Conservation (phyloP, 768 basidiomycete genomes). For the Pleurotus ostreatus region DNA sequence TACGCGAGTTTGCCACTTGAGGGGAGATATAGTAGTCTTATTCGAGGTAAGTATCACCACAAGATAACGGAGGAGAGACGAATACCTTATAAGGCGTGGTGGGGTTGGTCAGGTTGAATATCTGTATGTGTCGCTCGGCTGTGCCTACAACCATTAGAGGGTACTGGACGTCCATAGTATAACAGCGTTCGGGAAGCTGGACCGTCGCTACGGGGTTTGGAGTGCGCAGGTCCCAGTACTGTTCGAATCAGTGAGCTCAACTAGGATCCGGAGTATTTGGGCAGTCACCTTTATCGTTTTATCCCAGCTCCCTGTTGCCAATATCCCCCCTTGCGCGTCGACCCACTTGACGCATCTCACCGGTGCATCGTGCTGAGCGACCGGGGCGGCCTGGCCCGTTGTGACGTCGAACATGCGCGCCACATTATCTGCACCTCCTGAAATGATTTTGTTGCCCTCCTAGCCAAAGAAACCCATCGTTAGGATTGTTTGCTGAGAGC, state of each 20-base stretch:
- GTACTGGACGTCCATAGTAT: conserved; percentile 77
- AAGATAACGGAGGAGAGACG: conserved; percentile 8
- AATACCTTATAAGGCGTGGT: conserved; percentile 69
- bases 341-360: conserved; percentile 80
- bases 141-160: conserved; percentile 89
- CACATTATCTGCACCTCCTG: conserved; percentile 91
- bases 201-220: conserved; percentile 73
- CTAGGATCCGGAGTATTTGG: not conserved
- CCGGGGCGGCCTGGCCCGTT: conserved; percentile 75
- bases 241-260: conserved; percentile 2
- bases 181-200: conserved; percentile 82
- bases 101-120: conserved; percentile 84
- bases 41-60: not conserved
- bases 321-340: conserved; percentile 68
- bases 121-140: conserved; percentile 87
- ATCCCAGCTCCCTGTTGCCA: conserved; percentile 96
- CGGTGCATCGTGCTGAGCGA: conserved; percentile 88
- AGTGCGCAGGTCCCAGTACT: conserved; percentile 92
- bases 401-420: conserved; percentile 89
- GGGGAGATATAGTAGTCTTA: conserved; percentile 78
- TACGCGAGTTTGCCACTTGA: conserved; percentile 92
- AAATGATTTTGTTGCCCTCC: conserved; percentile 90
- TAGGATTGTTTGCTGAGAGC: conserved; percentile 1
- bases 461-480: conserved; percentile 22
- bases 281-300: conserved; percentile 82